Evolutionary conservation across 78 protist genomes (phyloP).

Genomic region (Trichosphaerium sp.): DNA sequence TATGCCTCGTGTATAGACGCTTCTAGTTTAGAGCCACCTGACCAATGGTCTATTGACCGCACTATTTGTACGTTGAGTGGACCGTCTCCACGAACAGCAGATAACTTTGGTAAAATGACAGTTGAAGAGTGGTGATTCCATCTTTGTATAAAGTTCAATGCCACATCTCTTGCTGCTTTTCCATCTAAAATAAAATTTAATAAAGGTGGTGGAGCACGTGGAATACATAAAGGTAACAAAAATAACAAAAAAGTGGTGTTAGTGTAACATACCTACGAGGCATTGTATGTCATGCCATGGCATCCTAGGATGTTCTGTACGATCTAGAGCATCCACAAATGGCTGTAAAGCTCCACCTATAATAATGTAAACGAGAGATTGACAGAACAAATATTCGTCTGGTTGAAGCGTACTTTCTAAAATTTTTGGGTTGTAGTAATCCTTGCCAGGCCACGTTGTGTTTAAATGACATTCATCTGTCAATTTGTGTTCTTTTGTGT

Average conservation of each 20-base stretch:
- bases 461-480: slow-evolving; percentile 21
- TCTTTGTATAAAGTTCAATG: slow-evolving; percentile 34
- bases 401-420: slow-evolving; percentile 33
- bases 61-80: slow-evolving; percentile 10
- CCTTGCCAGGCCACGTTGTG: slow-evolving; percentile 45
- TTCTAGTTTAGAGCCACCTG: slow-evolving; percentile 47
- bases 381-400: background rate
- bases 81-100: no score
- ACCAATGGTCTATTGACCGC: slow-evolving; percentile 49
- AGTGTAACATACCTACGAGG: no score
- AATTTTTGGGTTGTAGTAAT: slow-evolving; percentile 27
- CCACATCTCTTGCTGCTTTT: slow-evolving; percentile 49
- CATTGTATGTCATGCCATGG: slow-evolving; percentile 62
- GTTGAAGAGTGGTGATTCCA: slow-evolving; percentile 57
- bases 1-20: slow-evolving; percentile 56
- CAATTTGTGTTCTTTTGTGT: slow-evolving; percentile 38
- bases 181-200: slow-evolving; percentile 44
- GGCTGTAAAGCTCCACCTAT: background rate
- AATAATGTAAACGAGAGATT: background rate
- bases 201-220: no score
- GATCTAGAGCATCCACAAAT: no score
- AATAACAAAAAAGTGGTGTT: no score
- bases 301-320: slow-evolving; percentile 32
- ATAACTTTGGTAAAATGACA: no score
- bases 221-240: no score